Conservation (phyloP, 1,284 basidiomycete genomes). For the Trichosporon faecale region DNA sequence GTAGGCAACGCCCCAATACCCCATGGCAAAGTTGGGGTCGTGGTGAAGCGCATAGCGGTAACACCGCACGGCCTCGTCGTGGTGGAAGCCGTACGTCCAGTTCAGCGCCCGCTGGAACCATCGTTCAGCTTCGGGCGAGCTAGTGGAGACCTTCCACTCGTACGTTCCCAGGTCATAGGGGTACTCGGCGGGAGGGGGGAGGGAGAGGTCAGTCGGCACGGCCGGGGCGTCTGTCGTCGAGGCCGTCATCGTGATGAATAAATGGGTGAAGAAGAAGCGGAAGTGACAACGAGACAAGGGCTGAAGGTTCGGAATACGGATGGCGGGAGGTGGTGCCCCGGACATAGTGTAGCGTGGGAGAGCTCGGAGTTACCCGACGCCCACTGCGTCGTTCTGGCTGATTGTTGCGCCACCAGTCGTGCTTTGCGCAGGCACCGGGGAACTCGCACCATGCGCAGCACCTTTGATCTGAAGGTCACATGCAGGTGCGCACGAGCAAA, state of each 20-base stretch:
- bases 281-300: not conserved
- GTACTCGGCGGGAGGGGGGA: constrained; percentile 14
- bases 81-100: constrained; percentile 46
- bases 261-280: not conserved
- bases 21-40: constrained; percentile 37
- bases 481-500: too few relatives aligned
- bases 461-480: too few relatives aligned
- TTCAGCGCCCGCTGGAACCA: constrained; percentile 48
- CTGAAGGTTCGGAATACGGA: not conserved
- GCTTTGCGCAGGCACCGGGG: too few relatives aligned
- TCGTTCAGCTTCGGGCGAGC: constrained; percentile 28
- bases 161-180: constrained; percentile 34
- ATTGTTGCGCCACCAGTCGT: too few relatives aligned
- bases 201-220: not conserved
- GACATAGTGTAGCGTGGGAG: not conserved
- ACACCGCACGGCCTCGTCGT: constrained; percentile 39
- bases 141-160: constrained; percentile 27
- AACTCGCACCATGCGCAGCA: too few relatives aligned
- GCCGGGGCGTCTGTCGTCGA: not conserved
- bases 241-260: constrained; percentile 6
- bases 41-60: constrained; percentile 33
- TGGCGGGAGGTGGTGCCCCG: not conserved
- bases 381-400: not conserved
- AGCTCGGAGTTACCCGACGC: not conserved
- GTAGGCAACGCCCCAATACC: constrained; percentile 45